Base-by-base conservation (phyloP, 1,139 yeast genomes). In the Citeromyces hawaiiensis region DNA sequence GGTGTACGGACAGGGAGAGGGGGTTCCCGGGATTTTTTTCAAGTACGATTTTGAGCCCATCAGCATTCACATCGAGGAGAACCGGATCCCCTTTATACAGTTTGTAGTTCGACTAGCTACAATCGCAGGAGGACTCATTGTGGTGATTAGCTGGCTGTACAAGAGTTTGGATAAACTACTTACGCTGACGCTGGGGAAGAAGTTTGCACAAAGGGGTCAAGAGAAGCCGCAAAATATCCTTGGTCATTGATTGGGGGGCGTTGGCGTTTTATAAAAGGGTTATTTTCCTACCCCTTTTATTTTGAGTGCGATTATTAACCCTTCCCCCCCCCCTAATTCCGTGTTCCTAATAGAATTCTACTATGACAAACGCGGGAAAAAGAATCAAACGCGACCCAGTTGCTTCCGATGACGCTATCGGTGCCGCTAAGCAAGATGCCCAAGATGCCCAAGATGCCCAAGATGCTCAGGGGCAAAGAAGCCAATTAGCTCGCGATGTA, bases 11-110 rank as follows among this genome's bases (percentile, higher is more conserved):
- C 68, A 65, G 8, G 54, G 68, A 2, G 15, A 23, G 25, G 23
- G 10, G 4, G n/a, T 14, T 8, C 95, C 96, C 2, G 97, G 97
- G 0, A 77, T 91, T 31, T 83, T 70, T 53, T 74, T 91, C 63
- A 72, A 72, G 42, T 91, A 88, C 56, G 88, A 85, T 48, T 86
- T 91, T 55, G 97, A 91, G 51, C 93, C 97, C 3, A 73, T 91
- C 36, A 72, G 79, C 40, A 67, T 91, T 49, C 61, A 72, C 3
- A 70, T 87, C 31, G 66, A 68, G 23, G 97, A 88, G 54, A 66
- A 64, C 41, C 67, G 97, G 45, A 64, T 88, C 39, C 72, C 93
- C 2, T 88, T 91, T 54, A 55, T 76, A 33, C 85, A 79, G 50
- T 91, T 93, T 57, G 63, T 87, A 9, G 75, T 87, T 11, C 71